phyloP scores from a whole-genome alignment of 495 filamentous ascomycete species.

The Halenospora varia region DNA sequence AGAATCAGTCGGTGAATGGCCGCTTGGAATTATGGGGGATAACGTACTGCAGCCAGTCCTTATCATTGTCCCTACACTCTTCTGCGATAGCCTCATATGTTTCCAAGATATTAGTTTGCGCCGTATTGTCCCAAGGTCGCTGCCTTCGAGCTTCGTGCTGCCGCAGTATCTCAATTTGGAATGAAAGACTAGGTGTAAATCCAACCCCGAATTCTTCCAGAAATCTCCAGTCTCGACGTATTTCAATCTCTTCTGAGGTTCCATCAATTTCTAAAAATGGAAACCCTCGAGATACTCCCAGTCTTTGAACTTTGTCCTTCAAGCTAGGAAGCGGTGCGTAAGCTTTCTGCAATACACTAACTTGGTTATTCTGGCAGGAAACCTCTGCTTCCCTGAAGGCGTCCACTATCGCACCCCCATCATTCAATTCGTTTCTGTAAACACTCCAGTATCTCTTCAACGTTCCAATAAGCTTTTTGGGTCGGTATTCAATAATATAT shows the following conservation, averaged over 20 bases:
- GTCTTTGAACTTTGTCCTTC: constrained; percentile 1
- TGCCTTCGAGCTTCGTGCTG: background rate
- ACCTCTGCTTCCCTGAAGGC: background rate
- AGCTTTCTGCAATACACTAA: background rate
- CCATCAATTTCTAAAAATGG: background rate
- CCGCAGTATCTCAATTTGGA: constrained; percentile 5
- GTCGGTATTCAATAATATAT: constrained; percentile 10
- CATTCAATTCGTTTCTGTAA: constrained; percentile 2
- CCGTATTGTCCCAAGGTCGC: background rate
- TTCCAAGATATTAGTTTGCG: background rate
- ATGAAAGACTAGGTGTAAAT: constrained; percentile 6
- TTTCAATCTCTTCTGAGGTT: background rate
- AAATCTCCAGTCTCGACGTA: constrained; percentile 9
- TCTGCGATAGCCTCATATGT: constrained; percentile 10
- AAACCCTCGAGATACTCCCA: constrained; percentile 7
- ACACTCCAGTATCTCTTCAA: constrained; percentile 5
- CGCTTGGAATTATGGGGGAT: background rate
- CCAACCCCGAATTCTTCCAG: constrained; percentile 5
- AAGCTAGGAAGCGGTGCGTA: constrained; percentile 2
- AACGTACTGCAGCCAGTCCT: background rate
- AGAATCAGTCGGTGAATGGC: background rate
- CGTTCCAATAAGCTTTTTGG: constrained; percentile 4
- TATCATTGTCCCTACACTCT: constrained; percentile 7
- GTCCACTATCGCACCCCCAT: background rate
- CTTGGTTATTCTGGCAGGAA: background rate